A percentile compares a stretch with the other conserved stretches of the same genome.
phyloP scores from a whole-genome alignment of 768 basidiomycete species.

The Mycena pura region DNA sequence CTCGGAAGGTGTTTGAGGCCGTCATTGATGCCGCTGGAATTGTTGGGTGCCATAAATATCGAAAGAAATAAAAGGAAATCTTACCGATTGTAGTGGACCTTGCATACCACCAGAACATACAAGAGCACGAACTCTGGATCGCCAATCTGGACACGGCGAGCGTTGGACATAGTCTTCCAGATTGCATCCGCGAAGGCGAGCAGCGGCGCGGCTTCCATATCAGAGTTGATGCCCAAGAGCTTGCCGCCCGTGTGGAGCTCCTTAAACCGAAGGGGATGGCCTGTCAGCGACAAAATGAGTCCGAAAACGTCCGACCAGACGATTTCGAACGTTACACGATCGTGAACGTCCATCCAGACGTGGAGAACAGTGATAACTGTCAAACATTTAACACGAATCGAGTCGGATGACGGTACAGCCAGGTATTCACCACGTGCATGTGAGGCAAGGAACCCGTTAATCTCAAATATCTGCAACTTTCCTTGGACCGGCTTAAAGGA shows the following conservation, averaged over 20 bases:
- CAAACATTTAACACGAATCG: neutral
- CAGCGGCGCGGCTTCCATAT: neutral
- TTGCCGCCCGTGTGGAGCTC: too few relatives aligned
- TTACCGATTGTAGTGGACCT: constrained; percentile 10
- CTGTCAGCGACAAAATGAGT: neutral
- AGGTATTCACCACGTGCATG: neutral
- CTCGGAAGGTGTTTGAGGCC: too few relatives aligned
- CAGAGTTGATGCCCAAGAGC: too few relatives aligned
- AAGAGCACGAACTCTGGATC: neutral
- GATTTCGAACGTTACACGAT: neutral
- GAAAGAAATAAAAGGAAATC: too few relatives aligned
- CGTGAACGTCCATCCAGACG: neutral
- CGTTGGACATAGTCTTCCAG: neutral
- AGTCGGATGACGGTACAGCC: neutral
- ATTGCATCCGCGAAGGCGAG: neutral
- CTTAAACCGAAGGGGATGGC: too few relatives aligned
- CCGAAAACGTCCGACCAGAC: neutral
- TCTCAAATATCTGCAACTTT: neutral
- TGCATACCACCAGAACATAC: neutral
- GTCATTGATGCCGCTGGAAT: too few relatives aligned
- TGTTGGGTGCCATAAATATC: too few relatives aligned
- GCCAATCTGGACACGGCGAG: neutral
- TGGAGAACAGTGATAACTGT: neutral
- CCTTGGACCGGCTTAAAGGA: neutral
- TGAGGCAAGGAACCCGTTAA: neutral